Evolutionary conservation across 257 asterid species (phyloP).

Genomic region (Oldenlandia corymbosa): DNA sequence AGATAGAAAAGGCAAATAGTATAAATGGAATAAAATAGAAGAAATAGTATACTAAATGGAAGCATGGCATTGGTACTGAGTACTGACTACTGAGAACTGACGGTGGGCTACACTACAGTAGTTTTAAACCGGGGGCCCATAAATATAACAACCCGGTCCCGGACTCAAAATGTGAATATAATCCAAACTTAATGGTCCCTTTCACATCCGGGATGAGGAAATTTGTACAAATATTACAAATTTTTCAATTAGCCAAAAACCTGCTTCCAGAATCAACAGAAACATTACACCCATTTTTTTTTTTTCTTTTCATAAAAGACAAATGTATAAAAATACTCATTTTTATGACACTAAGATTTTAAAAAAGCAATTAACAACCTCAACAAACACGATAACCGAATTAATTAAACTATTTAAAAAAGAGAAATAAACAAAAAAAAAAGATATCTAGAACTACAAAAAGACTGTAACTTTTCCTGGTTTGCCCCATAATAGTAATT

Average conservation of each 20-base stretch:
- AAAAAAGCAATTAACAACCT: no score
- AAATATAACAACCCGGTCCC: slow-evolving; percentile 36
- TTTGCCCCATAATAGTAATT: no score
- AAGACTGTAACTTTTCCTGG: no score
- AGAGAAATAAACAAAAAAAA: neutral
- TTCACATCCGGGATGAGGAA: slow-evolving; percentile 40
- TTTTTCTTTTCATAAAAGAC: no score
- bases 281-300: neutral
- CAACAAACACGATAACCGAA: no score
- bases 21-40: slow-evolving; percentile 1
- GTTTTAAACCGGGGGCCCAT: slow-evolving; percentile 24
- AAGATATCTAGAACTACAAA: no score
- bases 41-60: no score
- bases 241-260: slow-evolving; percentile 11
- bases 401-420: no score
- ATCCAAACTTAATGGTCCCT: slow-evolving; percentile 30
- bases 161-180: slow-evolving; percentile 38
- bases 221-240: neutral
- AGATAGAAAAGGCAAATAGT: neutral
- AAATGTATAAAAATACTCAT: no score
- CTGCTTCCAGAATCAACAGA: neutral
- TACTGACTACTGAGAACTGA: no score
- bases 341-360: no score
- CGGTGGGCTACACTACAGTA: slow-evolving; percentile 1
- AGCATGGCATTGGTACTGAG: no score